Conservation (phyloP, 257 asterid species). For the Gentiana straminea region DNA sequence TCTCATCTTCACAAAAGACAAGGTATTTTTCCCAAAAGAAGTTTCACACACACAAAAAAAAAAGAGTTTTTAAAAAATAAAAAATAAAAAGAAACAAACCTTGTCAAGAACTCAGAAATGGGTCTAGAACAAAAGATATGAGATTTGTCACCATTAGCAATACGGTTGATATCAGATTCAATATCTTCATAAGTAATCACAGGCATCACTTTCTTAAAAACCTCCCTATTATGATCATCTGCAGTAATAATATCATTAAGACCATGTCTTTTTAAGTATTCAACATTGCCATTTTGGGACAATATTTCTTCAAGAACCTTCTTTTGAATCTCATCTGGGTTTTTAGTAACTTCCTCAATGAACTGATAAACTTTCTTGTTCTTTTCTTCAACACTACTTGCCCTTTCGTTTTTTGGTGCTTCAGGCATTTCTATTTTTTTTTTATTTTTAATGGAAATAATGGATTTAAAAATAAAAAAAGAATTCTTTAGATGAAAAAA, state of each 20-base stretch:
- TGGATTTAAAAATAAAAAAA: background rate
- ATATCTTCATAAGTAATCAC: conserved; percentile 60
- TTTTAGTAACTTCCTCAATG: conserved; percentile 24
- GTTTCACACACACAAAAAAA: background rate
- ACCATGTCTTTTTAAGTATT: conserved; percentile 18
- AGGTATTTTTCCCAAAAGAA: background rate
- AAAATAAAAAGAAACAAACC: conserved; percentile 20
- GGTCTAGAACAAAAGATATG: conserved; percentile 61
- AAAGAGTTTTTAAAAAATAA: background rate
- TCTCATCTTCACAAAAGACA: background rate
- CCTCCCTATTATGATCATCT: conserved; percentile 20
- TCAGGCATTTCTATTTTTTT: conserved; percentile 16
- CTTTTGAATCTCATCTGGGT: conserved; percentile 23
- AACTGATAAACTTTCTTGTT: conserved; percentile 21
- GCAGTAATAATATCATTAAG: conserved; percentile 11
- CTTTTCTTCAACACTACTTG: conserved; percentile 11
- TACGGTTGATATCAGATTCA: conserved; percentile 53
- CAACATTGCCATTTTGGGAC: conserved; percentile 22
- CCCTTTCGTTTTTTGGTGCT: conserved; percentile 12
- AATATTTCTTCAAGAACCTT: conserved; percentile 28
- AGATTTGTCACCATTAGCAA: conserved; percentile 63
- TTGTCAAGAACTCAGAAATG: conserved; percentile 71
- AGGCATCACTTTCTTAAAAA: conserved; percentile 52
- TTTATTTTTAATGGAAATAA: background rate
- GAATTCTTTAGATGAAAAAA: no score